phyloP scores from a whole-genome alignment of 2,329 filamentous ascomycete genomes.

The Penicillium sp. region DNA sequence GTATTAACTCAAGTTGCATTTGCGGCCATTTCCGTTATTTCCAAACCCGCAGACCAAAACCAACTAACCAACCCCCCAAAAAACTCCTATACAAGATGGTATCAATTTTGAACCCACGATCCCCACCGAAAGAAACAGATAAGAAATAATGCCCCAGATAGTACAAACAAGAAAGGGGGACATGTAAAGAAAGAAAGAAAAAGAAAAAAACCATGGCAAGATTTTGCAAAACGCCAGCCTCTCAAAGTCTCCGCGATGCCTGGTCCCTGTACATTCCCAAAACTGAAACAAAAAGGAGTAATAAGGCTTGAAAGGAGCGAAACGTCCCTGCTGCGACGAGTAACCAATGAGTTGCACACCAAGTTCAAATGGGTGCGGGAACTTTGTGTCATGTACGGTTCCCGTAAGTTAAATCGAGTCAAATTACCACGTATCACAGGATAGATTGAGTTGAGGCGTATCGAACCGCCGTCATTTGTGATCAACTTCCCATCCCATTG shows the following conservation, averaged over 20 bases:
- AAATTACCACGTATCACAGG: slow-evolving; percentile 3
- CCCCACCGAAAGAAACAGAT: slow-evolving; percentile 27
- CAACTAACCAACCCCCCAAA: slow-evolving; percentile 14
- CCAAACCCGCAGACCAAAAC: slow-evolving; percentile 12
- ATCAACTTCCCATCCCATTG: slow-evolving; percentile 43
- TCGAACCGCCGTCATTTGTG: background rate
- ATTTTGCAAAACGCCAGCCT: slow-evolving; percentile 29
- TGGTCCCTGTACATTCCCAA: slow-evolving; percentile 31
- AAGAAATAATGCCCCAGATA: slow-evolving; percentile 21
- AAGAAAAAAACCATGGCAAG: slow-evolving; percentile 15
- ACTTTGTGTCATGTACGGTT: no score
- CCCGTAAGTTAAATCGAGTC: slow-evolving; percentile 7
- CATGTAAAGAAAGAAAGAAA: slow-evolving; percentile 17
- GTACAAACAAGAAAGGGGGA: slow-evolving; percentile 17
- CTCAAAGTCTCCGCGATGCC: slow-evolving; percentile 27
- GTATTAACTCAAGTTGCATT: slow-evolving; percentile 16
- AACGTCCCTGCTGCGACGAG: background rate
- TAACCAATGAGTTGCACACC: slow-evolving; percentile 16
- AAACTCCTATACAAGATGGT: slow-evolving; percentile 42
- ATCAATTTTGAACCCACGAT: slow-evolving; percentile 36
- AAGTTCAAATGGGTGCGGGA: no score
- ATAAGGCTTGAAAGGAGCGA: slow-evolving; percentile 9
- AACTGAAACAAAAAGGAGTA: slow-evolving; percentile 13
- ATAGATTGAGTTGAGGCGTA: slow-evolving; percentile 7
- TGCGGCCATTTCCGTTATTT: slow-evolving; percentile 22